A percentile compares a stretch with the other conserved stretches of the same genome.
Conservation (phyloP, 2,329 filamentous ascomycete species). For the Fusarium sp. region DNA sequence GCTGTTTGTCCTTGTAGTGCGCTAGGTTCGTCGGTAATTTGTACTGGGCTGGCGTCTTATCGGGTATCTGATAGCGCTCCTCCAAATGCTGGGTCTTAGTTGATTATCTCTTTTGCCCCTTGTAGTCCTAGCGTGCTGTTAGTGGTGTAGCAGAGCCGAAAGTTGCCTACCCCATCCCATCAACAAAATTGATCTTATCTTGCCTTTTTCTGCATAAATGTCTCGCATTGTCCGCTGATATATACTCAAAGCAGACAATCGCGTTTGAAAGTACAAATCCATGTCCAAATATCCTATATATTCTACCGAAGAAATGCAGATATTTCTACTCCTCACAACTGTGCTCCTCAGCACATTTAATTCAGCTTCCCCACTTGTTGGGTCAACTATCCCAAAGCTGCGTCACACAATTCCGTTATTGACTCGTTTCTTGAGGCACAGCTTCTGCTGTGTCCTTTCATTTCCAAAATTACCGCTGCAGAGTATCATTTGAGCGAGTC, state of each 20-base stretch:
- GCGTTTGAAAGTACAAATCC: rapidly evolving
- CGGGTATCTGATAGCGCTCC: background rate
- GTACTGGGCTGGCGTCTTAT: background rate
- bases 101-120: background rate
- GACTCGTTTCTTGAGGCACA: too few relatives aligned
- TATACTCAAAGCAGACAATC: background rate
- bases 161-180: background rate
- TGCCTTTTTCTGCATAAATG: background rate
- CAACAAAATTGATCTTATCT: background rate
- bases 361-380: rapidly evolving
- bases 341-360: rapidly evolving
- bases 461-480: background rate
- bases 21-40: background rate
- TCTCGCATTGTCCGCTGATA: rapidly evolving
- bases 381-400: rapidly evolving
- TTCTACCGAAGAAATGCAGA: rapidly evolving
- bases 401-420: too few relatives aligned
- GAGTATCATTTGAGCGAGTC: background rate
- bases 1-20: background rate
- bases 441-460: background rate
- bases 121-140: rapidly evolving
- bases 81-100: background rate
- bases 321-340: rapidly evolving
- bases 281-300: too few relatives aligned
- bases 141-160: background rate